These are phyloP conservation scores for Neurospora sublineolata DNA, from an alignment of 495 filamentous ascomycete species.

Conservation along the genomic window DNA sequence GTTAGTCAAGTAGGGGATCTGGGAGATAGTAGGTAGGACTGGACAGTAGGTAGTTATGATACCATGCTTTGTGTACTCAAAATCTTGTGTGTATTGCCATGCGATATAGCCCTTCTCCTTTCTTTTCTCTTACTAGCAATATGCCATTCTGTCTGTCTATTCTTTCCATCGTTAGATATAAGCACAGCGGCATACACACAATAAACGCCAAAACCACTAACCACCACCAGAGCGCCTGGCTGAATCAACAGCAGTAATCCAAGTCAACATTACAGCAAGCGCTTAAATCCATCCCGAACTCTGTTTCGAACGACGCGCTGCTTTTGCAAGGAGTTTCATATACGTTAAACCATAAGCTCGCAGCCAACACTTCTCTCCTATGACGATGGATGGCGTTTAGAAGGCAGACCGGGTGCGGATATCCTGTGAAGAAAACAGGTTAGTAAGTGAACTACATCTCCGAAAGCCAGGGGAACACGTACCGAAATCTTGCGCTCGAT, in stretches of 20 bases:
- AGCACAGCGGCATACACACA: background rate
- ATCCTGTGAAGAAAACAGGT: slow-evolving; percentile 42
- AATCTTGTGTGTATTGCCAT: background rate
- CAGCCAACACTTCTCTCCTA: background rate
- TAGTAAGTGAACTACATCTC: slow-evolving; percentile 3
- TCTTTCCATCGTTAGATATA: background rate
- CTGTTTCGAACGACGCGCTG: background rate
- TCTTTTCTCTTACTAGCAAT: background rate
- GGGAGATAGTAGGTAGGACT: background rate
- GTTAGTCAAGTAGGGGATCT: background rate
- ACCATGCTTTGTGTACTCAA: background rate
- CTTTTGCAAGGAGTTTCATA: background rate
- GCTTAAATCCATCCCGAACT: background rate
- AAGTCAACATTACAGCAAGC: slow-evolving; percentile 2
- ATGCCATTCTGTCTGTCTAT: background rate
- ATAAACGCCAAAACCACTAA: background rate
- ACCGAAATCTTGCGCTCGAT: slow-evolving; percentile 94
- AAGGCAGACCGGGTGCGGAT: slow-evolving; percentile 83
- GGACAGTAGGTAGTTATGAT: background rate
- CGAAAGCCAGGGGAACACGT: slow-evolving; percentile 22
- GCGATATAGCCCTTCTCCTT: background rate
- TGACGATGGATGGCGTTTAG: slow-evolving; percentile 23
- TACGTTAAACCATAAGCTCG: background rate
- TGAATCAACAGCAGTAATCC: background rate
- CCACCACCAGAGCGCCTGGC: background rate